These are phyloP conservation scores for Zea luxurians DNA, from an alignment of 176 grass and related monocot genomes.

Conservation along the genomic window DNA sequence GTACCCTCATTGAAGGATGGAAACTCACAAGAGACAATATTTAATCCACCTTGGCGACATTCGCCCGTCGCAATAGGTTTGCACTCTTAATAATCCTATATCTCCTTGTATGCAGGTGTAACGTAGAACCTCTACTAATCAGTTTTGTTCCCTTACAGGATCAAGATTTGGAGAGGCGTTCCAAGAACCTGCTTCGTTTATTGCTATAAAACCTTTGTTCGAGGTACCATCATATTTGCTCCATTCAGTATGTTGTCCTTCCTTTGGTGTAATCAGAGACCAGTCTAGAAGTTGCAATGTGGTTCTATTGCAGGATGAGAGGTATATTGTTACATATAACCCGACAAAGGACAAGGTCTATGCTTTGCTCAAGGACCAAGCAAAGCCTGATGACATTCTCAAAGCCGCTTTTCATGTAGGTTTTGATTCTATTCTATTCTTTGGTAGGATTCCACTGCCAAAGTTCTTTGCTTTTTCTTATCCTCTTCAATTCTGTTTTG, in stretches of 20 bases:
- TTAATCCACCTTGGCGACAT: slow-evolving; percentile 88
- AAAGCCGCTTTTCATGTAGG: slow-evolving; percentile 98
- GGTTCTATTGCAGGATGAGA: slow-evolving; percentile 65
- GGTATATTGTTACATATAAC: slow-evolving; percentile 94
- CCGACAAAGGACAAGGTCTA: slow-evolving; percentile 96
- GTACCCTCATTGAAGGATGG: slow-evolving; percentile 92
- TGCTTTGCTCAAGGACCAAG: slow-evolving; percentile 97
- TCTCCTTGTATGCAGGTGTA: not conserved
- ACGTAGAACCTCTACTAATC: not conserved
- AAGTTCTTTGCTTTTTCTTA: slow-evolving; percentile 24
- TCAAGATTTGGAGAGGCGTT: slow-evolving; percentile 95
- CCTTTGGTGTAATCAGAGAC: slow-evolving; percentile 4
- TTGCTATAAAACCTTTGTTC: slow-evolving; percentile 75
- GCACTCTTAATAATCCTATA: not conserved
- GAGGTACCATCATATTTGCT: slow-evolving; percentile 53
- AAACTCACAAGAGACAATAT: slow-evolving; percentile 87
- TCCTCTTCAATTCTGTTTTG: slow-evolving; percentile 1
- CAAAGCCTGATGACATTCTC: slow-evolving; percentile 93
- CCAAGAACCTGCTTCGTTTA: slow-evolving; percentile 87
- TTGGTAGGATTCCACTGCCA: slow-evolving; percentile 12
- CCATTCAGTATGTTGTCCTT: slow-evolving; percentile 1
- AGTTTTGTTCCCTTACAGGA: slow-evolving; percentile 44
- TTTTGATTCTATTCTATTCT: not conserved
- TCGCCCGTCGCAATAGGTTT: slow-evolving; percentile 79
- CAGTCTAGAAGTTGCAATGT: not conserved